Evolutionary conservation across 345 rosid genomes (phyloP).

Genomic region (Atalantia buxifolia): DNA sequence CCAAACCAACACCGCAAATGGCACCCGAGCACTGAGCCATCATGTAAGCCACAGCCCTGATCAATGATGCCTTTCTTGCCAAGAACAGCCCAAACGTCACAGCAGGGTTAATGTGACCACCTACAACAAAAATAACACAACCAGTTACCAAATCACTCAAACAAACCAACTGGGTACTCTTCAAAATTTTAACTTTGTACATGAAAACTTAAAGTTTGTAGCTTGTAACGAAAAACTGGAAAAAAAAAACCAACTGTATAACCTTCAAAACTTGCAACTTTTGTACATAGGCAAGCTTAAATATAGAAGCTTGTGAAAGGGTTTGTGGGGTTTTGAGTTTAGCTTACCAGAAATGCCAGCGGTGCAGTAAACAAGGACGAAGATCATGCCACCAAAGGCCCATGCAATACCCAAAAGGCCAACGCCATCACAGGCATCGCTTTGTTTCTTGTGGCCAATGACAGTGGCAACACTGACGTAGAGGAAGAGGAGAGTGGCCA

Average conservation of each 20-base stretch:
- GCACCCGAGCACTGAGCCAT: constrained; percentile 83
- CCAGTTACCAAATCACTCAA: not conserved
- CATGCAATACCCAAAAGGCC: constrained; percentile 92
- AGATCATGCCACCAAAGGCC: constrained; percentile 93
- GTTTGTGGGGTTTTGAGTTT: not conserved
- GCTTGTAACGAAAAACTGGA: not conserved
- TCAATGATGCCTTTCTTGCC: constrained; percentile 68
- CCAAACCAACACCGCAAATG: constrained; percentile 76
- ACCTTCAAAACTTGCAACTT: too few relatives aligned
- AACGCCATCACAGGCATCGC: constrained; percentile 67
- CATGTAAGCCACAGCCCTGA: constrained; percentile 72
- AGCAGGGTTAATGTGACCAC: constrained; percentile 78
- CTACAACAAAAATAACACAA: constrained; percentile 23
- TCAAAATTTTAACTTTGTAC: not conserved
- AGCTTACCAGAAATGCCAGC: constrained; percentile 75
- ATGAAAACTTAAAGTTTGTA: not conserved
- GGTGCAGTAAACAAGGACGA: constrained; percentile 68
- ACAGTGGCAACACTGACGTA: constrained; percentile 80
- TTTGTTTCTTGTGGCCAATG: constrained; percentile 68
- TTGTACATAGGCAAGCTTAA: not conserved
- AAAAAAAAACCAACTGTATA: too few relatives aligned
- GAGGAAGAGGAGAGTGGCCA: constrained; percentile 93
- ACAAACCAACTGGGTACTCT: not conserved
- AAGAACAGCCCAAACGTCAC: constrained; percentile 64
- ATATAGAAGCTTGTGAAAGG: not conserved